Base-by-base conservation (phyloP, 768 basidiomycete genomes). In the Auriscalpium vulgare region DNA sequence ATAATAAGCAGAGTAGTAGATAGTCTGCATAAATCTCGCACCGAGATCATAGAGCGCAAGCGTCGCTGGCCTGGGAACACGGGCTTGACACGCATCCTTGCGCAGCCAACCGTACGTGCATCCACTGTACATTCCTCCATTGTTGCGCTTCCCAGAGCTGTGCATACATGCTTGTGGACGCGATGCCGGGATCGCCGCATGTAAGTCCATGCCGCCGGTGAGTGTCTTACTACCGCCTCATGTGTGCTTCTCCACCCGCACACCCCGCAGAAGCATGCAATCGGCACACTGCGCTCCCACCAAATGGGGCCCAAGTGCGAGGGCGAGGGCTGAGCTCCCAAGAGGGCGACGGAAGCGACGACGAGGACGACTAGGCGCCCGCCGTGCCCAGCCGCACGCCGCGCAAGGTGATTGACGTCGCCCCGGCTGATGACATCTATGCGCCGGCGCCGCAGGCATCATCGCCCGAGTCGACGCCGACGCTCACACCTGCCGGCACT, bases 121-220 rank as follows among this genome's bases (percentile, higher is more conserved):
- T n/a, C n/a, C n/a, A n/a, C n/a, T n/a, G n/a, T n/a, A n/a, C n/a
- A n/a, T n/a, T n/a, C n/a, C n/a, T n/a, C n/a, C n/a, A n/a, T n/a
- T n/a, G n/a, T n/a, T n/a, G n/a, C n/a, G n/a, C n/a, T n/a, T n/a
- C n/a, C n/a, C n/a, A n/a, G n/a, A n/a, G n/a, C n/a, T n/a, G n/a
- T n/a, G n/a, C n/a, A n/a, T n/a, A n/a, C n/a, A n/a, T n/a, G n/a
- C n/a, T n/a, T n/a, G n/a, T n/a, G n/a, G n/a, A n/a, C n/a, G n/a
- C n/a, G n/a, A n/a, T n/a, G n/a, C n/a, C n/a, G n/a, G n/a, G n/a
- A n/a, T n/a, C n/a, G n/a, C n/a, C n/a, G n/a, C n/a, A n/a, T n/a
- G n/a, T n/a, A n/a, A n/a, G n/a, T 87, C 87, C 44, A 84, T 85
- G 1, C 87, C 89, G 8, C 88, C 91, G 1, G 89, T 90, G 63